Percentiles rank a stretch among this genome's conserved stretches.
These are phyloP conservation scores for Solanum medicagineum DNA, from an alignment of 257 asterid species.

Conservation along the genomic window DNA sequence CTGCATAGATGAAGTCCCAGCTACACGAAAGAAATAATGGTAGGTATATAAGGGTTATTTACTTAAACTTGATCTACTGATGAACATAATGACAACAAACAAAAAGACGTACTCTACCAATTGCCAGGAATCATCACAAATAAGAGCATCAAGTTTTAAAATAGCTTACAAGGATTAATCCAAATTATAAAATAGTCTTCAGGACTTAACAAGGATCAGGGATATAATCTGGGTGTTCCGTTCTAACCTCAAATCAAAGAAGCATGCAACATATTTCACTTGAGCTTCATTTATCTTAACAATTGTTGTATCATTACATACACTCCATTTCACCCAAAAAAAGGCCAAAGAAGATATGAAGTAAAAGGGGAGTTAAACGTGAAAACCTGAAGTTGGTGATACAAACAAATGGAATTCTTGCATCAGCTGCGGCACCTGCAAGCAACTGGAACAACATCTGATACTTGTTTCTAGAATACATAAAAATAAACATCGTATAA, in stretches of 20 bases:
- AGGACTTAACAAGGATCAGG: not conserved
- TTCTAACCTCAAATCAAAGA: not conserved
- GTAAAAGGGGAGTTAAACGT: not conserved
- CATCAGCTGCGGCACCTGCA: conserved; percentile 98
- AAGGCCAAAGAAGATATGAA: not conserved
- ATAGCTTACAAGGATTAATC: not conserved
- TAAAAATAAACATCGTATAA: not conserved
- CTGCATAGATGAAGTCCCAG: conserved; percentile 98
- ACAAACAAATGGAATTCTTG: conserved; percentile 89
- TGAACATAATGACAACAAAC: not conserved
- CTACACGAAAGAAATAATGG: conserved; percentile 26
- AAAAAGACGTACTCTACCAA: not conserved
- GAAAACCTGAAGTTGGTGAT: conserved; percentile 86
- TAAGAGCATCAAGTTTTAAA: not conserved
- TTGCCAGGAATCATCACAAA: not conserved
- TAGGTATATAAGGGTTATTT: not conserved
- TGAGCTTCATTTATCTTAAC: not conserved
- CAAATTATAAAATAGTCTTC: not conserved
- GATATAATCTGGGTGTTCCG: not conserved
- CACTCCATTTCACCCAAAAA: not conserved
- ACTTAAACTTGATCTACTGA: not conserved
- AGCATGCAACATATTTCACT: not conserved
- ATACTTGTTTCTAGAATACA: conserved; percentile 37
- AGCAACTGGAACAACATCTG: conserved; percentile 98
- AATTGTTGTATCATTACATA: not conserved